A percentile compares a stretch with the other conserved stretches of the same genome.
phyloP scores from a whole-genome alignment of 345 rosid species.

The Geranium brycei region DNA sequence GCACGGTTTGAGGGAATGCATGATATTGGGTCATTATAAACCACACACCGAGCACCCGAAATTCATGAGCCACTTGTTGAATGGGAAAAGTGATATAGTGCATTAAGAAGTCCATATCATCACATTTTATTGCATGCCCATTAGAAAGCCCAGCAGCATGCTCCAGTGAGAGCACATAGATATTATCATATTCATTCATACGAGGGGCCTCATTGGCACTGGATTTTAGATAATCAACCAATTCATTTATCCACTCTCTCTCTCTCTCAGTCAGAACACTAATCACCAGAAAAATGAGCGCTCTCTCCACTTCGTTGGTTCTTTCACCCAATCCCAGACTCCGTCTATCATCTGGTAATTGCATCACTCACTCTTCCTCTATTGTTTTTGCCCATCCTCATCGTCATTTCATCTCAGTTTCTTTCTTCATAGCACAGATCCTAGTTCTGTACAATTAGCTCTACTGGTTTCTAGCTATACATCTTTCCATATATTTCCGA shows the following conservation, averaged over 20 bases:
- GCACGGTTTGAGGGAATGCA: no score
- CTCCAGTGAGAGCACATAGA: no score
- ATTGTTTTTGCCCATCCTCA: not conserved
- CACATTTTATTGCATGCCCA: no score
- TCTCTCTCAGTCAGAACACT: not conserved
- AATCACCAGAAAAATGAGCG: not conserved
- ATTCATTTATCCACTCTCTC: not conserved
- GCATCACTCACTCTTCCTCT: not conserved
- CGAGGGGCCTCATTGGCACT: no score
- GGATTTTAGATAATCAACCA: no score
- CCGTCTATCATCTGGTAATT: conserved; percentile 27
- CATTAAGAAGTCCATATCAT: no score
- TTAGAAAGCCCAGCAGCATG: no score
- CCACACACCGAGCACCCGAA: no score
- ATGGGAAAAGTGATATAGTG: no score
- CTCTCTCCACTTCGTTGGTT: not conserved
- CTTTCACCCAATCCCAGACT: not conserved
- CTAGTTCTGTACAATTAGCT: not conserved
- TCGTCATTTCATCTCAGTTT: not conserved
- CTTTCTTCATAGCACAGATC: not conserved
- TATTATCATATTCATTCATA: no score
- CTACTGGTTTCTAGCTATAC: not conserved
- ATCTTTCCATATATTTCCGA: not conserved
- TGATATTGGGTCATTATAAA: no score
- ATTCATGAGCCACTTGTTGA: no score